Evolutionary conservation across 2,329 filamentous ascomycete species (phyloP), one percentile per base, ranked within the genome.

Genomic region (Alternaria sp.): DNA sequence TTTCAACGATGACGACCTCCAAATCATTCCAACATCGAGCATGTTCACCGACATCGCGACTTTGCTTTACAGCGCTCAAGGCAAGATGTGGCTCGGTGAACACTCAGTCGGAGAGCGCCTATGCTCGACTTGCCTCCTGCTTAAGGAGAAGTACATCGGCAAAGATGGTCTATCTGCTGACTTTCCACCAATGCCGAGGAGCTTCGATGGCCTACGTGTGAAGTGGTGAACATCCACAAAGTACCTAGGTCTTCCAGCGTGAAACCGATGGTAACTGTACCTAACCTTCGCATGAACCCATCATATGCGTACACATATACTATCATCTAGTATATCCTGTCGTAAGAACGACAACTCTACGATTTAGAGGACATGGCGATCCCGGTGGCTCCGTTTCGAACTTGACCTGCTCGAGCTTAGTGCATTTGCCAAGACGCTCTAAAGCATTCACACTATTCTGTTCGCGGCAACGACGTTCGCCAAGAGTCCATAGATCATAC

Each of bases 41-140:
- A 43, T 51, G 12, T 66, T 66, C 53, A 56, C 53, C 1, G 53
- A 60, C 3, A 51, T 64, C 14, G 63, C 63, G 8, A 58, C 53
- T 4, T 14, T 56, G n/a, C 55, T 66, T 2, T 66, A 60, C 43
- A 51, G 58, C 22, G 52, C 61, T n/a, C 61, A 66, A 14, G 63
- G 63, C 22, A 28, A 61, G 5, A 36, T 47, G 14, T 66, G 63
- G 61, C 51, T 64, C 5, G 42, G 51, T 38, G n/a, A 48, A 4
- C 52, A 47, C 26, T 47, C 43, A 14, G 18, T 47, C 9, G 43
- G 26, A 4, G 43, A 47, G 61, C 51, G 41, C 9, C 49, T 64
- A 1, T 64, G 59, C 22, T 43, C 59, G 7, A 51, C 55, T 20
- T 64, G 62, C 18, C 42, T 64, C 8, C 2, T 64, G 5, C 24